Conservation (phyloP, 2,329 filamentous ascomycete genomes). For the Pestalotiopsis sp. region DNA sequence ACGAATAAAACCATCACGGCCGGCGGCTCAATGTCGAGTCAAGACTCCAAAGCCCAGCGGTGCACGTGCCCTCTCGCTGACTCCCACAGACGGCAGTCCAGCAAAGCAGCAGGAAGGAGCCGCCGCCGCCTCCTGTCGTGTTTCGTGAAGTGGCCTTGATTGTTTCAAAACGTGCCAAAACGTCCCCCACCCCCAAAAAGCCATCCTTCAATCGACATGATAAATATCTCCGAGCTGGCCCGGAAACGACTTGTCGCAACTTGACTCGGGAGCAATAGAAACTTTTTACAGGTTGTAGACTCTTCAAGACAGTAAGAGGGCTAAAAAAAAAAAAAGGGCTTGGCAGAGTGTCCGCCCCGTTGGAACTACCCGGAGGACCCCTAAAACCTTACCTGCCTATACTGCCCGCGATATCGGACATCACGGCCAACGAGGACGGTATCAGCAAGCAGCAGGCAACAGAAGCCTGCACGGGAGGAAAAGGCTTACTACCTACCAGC, state of each 20-base stretch:
- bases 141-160: neutral
- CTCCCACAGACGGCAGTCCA: too few relatives aligned
- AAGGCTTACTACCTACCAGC: neutral
- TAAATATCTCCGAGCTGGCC: neutral
- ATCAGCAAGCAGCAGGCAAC: neutral
- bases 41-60: neutral
- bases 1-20: neutral
- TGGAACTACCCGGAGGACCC: neutral
- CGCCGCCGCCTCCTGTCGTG: neutral
- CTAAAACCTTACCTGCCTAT: neutral
- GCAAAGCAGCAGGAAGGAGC: neutral
- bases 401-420: neutral
- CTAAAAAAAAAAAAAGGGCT: neutral
- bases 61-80: neutral
- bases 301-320: neutral
- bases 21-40: neutral
- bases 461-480: neutral
- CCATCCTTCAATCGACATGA: neutral
- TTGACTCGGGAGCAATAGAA: neutral
- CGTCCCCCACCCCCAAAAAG: neutral
- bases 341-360: neutral
- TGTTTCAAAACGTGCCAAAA: slow-evolving; percentile 3
- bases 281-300: neutral
- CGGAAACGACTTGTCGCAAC: neutral
- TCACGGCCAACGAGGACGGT: neutral